Evolutionary conservation across 2,329 filamentous ascomycete species (phyloP).

Genomic region (Aureobasidium musti): DNA sequence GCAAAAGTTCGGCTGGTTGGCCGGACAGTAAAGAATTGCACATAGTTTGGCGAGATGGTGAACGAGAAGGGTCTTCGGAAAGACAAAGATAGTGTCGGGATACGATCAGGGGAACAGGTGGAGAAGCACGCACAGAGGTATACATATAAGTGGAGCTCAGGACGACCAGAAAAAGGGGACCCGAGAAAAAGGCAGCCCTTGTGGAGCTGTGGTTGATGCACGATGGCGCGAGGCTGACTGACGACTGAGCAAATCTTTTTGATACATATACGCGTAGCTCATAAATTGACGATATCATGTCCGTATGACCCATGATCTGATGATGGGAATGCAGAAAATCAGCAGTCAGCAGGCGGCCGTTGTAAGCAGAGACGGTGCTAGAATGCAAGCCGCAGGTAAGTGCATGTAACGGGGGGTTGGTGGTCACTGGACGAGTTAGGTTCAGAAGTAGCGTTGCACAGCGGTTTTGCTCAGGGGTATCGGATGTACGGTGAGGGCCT

Average conservation of each 20-base stretch:
- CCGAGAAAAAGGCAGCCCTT: background rate
- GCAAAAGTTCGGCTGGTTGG: slow-evolving; percentile 67
- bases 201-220: background rate
- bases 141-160: slow-evolving; percentile 12
- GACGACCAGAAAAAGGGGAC: slow-evolving; percentile 7
- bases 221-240: slow-evolving; percentile 1
- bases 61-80: background rate
- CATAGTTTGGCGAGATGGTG: background rate
- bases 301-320: slow-evolving; percentile 8
- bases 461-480: slow-evolving; percentile 19
- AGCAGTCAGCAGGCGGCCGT: slow-evolving; percentile 8
- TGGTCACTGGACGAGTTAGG: slow-evolving; percentile 2
- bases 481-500: slow-evolving; percentile 3
- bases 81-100: slow-evolving; percentile 13
- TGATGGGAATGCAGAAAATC: background rate
- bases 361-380: background rate
- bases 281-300: slow-evolving; percentile 8
- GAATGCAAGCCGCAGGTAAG: background rate
- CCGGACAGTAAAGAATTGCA: slow-evolving; percentile 10
- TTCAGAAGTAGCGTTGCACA: slow-evolving; percentile 22
- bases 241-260: background rate
- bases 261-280: slow-evolving; percentile 1
- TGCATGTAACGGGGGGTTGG: slow-evolving; percentile 25
- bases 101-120: slow-evolving; percentile 23
- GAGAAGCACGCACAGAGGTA: slow-evolving; percentile 22